Evolutionary conservation across 176 grass and related monocot species (phyloP).

Genomic region (Melocanna baccifera): DNA sequence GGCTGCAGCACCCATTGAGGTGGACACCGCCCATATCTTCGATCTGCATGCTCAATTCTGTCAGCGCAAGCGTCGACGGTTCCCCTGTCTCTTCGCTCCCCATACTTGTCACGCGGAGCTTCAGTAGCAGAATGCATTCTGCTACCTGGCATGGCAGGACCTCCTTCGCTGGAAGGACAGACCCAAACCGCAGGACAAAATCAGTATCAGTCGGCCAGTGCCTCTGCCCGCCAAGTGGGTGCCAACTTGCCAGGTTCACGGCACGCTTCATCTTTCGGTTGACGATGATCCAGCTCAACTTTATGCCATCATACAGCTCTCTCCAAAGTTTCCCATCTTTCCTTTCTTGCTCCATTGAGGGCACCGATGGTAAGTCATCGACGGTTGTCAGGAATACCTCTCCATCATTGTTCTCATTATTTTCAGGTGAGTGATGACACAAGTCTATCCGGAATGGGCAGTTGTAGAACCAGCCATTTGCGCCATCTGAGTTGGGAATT

Average conservation of each 20-base stretch:
- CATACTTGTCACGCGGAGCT: conserved; percentile 17
- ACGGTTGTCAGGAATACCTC: conserved; percentile 20
- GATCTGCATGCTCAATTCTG: conserved; percentile 37
- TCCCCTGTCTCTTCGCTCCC: conserved; percentile 1
- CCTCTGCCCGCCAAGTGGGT: conserved; percentile 26
- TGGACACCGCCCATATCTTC: conserved; percentile 28
- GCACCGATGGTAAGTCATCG: conserved; percentile 3
- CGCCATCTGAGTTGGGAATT: conserved; percentile 29
- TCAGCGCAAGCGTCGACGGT: background rate
- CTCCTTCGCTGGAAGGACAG: conserved; percentile 43
- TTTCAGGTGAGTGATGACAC: conserved; percentile 21
- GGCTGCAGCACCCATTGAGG: conserved; percentile 28
- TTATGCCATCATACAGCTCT: conserved; percentile 34
- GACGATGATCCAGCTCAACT: conserved; percentile 46
- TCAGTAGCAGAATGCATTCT: conserved; percentile 38
- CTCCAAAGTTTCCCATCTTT: conserved; percentile 47
- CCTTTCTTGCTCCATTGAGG: conserved; percentile 47
- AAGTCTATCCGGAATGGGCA: conserved; percentile 43
- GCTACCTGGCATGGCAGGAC: conserved; percentile 41
- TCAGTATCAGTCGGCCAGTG: conserved; percentile 44
- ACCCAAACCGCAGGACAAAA: conserved; percentile 36
- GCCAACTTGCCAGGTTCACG: conserved; percentile 46
- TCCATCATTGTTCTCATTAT: conserved; percentile 16
- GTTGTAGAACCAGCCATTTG: conserved; percentile 41
- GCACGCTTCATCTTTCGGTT: conserved; percentile 35